These are phyloP conservation scores for Lanmaoa pseudosensibilis DNA, from an alignment of 768 basidiomycete species.

Conservation along the genomic window DNA sequence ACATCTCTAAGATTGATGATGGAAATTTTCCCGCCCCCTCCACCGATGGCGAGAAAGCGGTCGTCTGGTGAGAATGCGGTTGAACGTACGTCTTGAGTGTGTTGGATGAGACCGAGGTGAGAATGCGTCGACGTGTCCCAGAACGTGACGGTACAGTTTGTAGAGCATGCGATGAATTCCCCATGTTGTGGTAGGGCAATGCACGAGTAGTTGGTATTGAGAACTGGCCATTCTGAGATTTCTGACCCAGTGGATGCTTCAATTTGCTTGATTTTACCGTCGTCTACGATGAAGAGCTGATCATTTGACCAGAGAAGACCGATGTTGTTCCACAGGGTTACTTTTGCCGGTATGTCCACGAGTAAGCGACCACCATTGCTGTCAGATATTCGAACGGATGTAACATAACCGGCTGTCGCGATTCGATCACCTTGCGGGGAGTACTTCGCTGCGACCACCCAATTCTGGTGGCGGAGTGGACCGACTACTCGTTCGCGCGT, in stretches of 20 bases:
- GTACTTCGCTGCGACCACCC: background rate
- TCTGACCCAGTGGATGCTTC: background rate
- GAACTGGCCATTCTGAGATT: background rate
- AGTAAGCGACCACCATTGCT: background rate
- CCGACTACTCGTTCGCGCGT: background rate
- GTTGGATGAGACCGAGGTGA: background rate
- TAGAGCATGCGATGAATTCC: conserved; percentile 1
- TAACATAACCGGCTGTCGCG: too few relatives aligned
- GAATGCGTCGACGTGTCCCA: conserved; percentile 1
- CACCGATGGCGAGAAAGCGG: background rate
- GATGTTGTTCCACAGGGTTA: background rate
- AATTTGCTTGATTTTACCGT: background rate
- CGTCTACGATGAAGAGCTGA: background rate
- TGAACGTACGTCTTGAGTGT: background rate
- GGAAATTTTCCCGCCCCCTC: background rate
- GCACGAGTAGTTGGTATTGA: background rate
- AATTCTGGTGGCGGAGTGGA: background rate
- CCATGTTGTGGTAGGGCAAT: conserved; percentile 2
- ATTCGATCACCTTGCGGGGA: too few relatives aligned
- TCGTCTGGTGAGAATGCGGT: background rate
- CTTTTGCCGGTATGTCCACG: background rate
- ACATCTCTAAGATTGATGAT: background rate
- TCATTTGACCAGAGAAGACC: conserved; percentile 6
- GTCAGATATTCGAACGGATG: too few relatives aligned
- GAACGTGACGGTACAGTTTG: background rate